phyloP scores from a whole-genome alignment of 495 filamentous ascomycete species.

The Cairneyella variabilis region DNA sequence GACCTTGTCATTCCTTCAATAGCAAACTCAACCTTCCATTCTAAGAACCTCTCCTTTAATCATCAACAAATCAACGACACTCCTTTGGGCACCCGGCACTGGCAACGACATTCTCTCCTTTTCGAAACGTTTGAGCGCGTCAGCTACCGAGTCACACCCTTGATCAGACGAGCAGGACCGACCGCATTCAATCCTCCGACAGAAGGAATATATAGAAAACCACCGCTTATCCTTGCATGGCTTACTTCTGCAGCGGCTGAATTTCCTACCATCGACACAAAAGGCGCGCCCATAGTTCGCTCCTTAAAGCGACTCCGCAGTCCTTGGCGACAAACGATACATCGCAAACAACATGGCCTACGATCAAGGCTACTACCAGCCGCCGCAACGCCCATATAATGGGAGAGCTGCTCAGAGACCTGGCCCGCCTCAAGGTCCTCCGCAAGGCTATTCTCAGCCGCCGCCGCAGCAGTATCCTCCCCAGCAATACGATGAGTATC shows the following conservation, averaged over 20 bases:
- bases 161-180: too few species aligned
- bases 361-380: slow-evolving; percentile 39
- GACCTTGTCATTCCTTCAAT: too few species aligned
- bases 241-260: neutral
- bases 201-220: neutral
- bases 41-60: slow-evolving; percentile 2
- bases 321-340: neutral
- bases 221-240: too few species aligned
- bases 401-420: slow-evolving; percentile 44
- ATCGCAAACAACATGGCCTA: slow-evolving; percentile 29
- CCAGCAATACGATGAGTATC: slow-evolving; percentile 44
- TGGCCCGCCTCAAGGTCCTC: slow-evolving; percentile 31
- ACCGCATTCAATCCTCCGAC: too few species aligned
- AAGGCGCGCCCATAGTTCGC: too few species aligned
- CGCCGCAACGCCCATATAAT: slow-evolving; percentile 42
- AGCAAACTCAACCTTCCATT: neutral
- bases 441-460: slow-evolving; percentile 21
- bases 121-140: slow-evolving; percentile 7
- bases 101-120: neutral
- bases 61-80: slow-evolving; percentile 1
- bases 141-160: neutral
- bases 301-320: neutral
- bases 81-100: slow-evolving; percentile 1
- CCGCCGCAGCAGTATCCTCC: slow-evolving; percentile 31
- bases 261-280: too few species aligned